Evolutionary conservation across 768 basidiomycete species (phyloP), one percentile per base, ranked within the genome.

Genomic region (Boletus sp.): DNA sequence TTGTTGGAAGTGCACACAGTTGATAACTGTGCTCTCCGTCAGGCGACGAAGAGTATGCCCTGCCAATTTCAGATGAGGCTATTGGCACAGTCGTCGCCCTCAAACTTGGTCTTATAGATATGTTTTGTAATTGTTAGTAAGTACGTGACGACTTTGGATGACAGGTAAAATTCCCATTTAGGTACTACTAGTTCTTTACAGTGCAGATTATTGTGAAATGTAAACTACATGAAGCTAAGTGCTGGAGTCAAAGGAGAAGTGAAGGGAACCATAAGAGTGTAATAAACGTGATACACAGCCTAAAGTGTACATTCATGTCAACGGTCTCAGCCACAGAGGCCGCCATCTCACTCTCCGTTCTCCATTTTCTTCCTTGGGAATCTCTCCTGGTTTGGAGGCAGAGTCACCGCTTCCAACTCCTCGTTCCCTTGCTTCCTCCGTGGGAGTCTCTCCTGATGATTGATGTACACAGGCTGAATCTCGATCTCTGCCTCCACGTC

Each of bases 361-460:
- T 52, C 44, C 40, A 24, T 24, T 3, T 35, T 57, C 46, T 45
- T 54, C 32, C 56, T 48, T 6, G 56, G 56, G 14, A 57, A 12
- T 37, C 29, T 57, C 33, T 57, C 56, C 24, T 36, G 46, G 12
- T 18, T 7, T 11, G n/a, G 14, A 17, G 9, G 47, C 10, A 2
- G 29, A 14, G 30, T 8, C 17, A 41, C 50, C 18, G 6, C 33
- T 40, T 49, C 32, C n/a, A 17, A 20, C n/a, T 15, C 29, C 32
- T 56, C 35, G 28, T 15, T 54, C 20, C 18, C 18, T 1, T 4
- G 48, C 18, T 29, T 49, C 47, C 49, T 57, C 35, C 40, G 54
- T 9, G 52, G 52, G 15, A 20, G 28, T n/a, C 40, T 48, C n/a
- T 45, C 20, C 33, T 52, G 56, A 15, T 20, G 10, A 24, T 24